Evolutionary conservation across 371 early-diverging fungal species (phyloP), one percentile per base, ranked within the genome.

Genomic region (Apophysomyces variabilis): DNA sequence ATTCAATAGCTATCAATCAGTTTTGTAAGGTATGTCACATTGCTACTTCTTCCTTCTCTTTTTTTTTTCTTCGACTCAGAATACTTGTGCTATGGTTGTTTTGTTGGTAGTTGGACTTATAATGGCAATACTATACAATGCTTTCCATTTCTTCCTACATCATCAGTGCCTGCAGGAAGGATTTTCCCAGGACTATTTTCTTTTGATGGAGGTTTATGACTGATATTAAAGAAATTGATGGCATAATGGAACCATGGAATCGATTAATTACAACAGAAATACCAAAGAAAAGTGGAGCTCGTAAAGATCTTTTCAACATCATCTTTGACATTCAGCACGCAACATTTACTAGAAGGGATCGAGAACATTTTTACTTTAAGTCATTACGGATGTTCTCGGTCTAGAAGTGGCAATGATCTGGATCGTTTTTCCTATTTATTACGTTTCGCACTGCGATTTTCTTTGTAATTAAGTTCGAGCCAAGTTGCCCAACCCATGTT

Each of bases 401-500:
- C 32, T 26, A 26, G 32, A 26, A 26, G 32, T 26, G 32, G 3
- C 32, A 26, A 26, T 26, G 32, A 3, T 26, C 32, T 26, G 32
- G 32, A 26, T 26, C 32, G 3, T 26, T 26, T 26, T 26, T 26
- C 32, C 32, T 26, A 26, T 26, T 26, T 26, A 26, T 26, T 26
- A 26, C 26, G 0, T 26, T 26, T 3, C 32, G 32, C 32, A 26
- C 32, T 26, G 32, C 32, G 32, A 26, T 26, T 3, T 26, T 26
- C 32, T 26, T 26, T 26, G 32, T 26, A 26, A 26, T 3, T 26
- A 26, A 26, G 59, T 46, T 58, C 62, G 61, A 62, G 69, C 68
- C n/a, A 82, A 65, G 66, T 93, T 93, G 35, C 93, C 90, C 26
- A 91, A 78, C 0, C 87, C 84, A 75, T 94, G 93, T 64, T 94